Conservation (phyloP, 768 basidiomycete genomes). For the Calvatia gigantea region DNA sequence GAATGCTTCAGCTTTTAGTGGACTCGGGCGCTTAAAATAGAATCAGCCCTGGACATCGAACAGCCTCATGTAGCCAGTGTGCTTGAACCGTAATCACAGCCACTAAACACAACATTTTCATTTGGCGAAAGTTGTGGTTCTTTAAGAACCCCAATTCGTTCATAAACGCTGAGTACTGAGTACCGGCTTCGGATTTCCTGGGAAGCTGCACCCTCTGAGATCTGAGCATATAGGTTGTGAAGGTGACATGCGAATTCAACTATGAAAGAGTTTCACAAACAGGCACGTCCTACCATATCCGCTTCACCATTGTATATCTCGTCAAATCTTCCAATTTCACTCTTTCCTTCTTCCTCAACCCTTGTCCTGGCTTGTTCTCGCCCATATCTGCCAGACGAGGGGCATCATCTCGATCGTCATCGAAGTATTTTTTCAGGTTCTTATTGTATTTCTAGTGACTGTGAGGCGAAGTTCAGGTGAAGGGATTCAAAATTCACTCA, state of each 20-base stretch:
- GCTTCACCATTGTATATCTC: slow-evolving; percentile 93
- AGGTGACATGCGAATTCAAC: no score
- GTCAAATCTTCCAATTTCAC: slow-evolving; percentile 86
- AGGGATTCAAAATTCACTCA: slow-evolving; percentile 26
- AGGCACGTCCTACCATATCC: slow-evolving; percentile 82
- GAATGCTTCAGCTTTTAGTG: background rate
- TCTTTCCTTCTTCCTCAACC: slow-evolving; percentile 49
- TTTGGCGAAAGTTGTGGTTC: no score
- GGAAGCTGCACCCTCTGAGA: no score
- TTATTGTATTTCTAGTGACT: slow-evolving; percentile 69
- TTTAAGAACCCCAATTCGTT: no score
- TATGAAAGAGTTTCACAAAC: no score
- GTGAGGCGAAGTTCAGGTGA: slow-evolving; percentile 1
- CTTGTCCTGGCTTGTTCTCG: slow-evolving; percentile 43
- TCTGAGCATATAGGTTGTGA: no score
- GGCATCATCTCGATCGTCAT: slow-evolving; percentile 68
- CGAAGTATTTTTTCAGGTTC: slow-evolving; percentile 69
- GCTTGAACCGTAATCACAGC: background rate
- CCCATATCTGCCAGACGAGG: slow-evolving; percentile 69
- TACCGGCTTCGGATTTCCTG: no score
- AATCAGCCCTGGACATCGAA: background rate
- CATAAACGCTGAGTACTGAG: no score
- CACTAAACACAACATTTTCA: no score
- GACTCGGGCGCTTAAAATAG: background rate
- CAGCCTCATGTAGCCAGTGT: background rate